Evolutionary conservation across 2,329 filamentous ascomycete genomes (phyloP).

Genomic region (Ceratocystis alfenasii): DNA sequence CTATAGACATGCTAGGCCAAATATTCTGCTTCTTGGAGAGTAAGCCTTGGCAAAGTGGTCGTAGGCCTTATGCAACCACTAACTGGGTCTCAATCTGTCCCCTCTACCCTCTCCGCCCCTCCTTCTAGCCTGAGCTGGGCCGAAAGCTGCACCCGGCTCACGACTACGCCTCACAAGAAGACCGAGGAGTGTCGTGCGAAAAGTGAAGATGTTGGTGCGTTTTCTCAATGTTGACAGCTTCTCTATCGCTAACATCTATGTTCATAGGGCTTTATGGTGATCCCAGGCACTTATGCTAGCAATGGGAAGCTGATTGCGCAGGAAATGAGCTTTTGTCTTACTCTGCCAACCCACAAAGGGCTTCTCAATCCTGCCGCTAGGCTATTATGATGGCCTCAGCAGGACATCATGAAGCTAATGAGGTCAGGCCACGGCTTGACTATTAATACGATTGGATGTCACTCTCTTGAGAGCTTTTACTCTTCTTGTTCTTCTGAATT

Average conservation of each 20-base stretch:
- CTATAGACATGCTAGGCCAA: no score
- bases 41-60: not conserved
- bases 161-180: no score
- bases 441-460: not conserved
- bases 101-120: no score
- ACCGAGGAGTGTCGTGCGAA: no score
- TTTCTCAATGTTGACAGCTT: not conserved
- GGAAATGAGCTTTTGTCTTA: no score
- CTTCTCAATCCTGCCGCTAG: conserved; percentile 29
- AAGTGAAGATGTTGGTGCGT: not conserved
- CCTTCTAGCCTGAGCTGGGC: no score
- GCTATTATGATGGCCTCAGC: conserved; percentile 39
- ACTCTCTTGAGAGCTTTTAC: not conserved
- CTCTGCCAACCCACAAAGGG: no score
- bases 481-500: not conserved
- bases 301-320: not conserved
- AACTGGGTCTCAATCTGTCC: no score
- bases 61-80: no score
- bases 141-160: no score
- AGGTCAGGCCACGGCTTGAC: conserved; percentile 23
- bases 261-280: not conserved
- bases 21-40: no score
- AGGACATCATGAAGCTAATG: conserved; percentile 31
- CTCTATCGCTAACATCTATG: not conserved
- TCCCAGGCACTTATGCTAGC: not conserved